These are phyloP conservation scores for Hypoxylon lenormandii DNA, from an alignment of 495 filamentous ascomycete species.

Conservation along the genomic window DNA sequence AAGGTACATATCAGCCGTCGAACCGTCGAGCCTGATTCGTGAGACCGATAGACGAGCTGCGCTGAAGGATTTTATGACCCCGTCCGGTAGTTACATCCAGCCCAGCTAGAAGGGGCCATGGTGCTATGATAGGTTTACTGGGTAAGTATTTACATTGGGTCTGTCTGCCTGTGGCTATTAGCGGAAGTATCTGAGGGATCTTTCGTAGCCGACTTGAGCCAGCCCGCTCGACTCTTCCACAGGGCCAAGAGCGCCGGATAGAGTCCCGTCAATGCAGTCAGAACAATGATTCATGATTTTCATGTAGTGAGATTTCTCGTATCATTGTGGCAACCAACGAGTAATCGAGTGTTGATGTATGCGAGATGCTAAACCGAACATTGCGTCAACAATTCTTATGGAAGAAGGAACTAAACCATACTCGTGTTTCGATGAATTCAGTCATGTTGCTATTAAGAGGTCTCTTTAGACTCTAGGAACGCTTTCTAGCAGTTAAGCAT, in stretches of 20 bases:
- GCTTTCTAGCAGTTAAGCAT: neutral
- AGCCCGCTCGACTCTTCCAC: slow-evolving; percentile 6
- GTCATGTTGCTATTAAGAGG: neutral
- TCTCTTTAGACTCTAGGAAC: neutral
- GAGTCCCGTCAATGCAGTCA: neutral
- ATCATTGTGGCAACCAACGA: slow-evolving; percentile 4
- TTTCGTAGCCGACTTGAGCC: slow-evolving; percentile 4
- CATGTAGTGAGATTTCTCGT: slow-evolving; percentile 7
- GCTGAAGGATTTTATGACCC: slow-evolving; percentile 38
- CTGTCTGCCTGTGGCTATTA: neutral
- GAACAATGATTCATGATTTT: neutral
- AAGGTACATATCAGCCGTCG: too few species aligned
- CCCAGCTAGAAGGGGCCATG: slow-evolving; percentile 9
- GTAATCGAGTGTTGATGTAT: neutral
- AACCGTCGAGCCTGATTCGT: slow-evolving; percentile 12
- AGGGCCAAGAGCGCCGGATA: neutral
- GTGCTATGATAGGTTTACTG: slow-evolving; percentile 15
- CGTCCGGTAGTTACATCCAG: slow-evolving; percentile 26
- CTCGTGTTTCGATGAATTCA: neutral
- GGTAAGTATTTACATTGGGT: slow-evolving; percentile 17
- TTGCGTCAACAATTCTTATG: neutral
- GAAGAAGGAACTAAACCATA: neutral
- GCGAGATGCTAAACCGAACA: neutral
- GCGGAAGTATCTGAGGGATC: slow-evolving; percentile 5
- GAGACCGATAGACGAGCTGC: slow-evolving; percentile 17